Percentiles rank a stretch among this genome's conserved stretches.
These are phyloP conservation scores for Diaporthe helianthi DNA, from an alignment of 2,329 filamentous ascomycete genomes.

Conservation along the genomic window DNA sequence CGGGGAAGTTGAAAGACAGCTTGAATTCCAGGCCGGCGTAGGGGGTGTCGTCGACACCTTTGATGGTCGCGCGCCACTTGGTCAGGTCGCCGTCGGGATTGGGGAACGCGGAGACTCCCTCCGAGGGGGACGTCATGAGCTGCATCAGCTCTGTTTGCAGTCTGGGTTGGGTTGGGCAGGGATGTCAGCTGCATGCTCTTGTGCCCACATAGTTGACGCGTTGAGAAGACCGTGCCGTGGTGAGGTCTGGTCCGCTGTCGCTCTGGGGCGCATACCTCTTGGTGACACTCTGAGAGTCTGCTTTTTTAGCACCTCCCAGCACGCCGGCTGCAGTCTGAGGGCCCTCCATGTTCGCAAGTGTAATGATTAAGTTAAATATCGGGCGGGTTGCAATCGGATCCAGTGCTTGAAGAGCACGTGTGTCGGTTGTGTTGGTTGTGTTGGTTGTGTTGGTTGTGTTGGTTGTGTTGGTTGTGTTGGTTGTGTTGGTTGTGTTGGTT, in stretches of 20 bases:
- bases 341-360: slow-evolving; percentile 56
- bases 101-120: slow-evolving; percentile 94
- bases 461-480: background rate
- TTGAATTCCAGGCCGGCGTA: slow-evolving; percentile 91
- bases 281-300: slow-evolving; percentile 76
- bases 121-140: slow-evolving; percentile 93
- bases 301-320: slow-evolving; percentile 62
- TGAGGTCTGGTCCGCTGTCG: background rate
- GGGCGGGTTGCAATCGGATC: too few relatives aligned
- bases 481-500: background rate
- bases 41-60: slow-evolving; percentile 88
- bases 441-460: background rate
- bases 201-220: background rate
- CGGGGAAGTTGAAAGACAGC: slow-evolving; percentile 87
- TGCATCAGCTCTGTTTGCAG: slow-evolving; percentile 98
- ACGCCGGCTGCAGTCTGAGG: slow-evolving; percentile 68
- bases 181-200: background rate
- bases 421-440: too few relatives aligned
- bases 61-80: slow-evolving; percentile 92
- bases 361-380: background rate
- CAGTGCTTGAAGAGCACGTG: too few relatives aligned
- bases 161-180: slow-evolving; percentile 58
- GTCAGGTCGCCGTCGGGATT: slow-evolving; percentile 88
- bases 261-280: slow-evolving; percentile 68
- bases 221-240: background rate